Base-by-base conservation (phyloP, 2,329 filamentous ascomycete genomes). In the Talaromyces albobiverticillius region DNA sequence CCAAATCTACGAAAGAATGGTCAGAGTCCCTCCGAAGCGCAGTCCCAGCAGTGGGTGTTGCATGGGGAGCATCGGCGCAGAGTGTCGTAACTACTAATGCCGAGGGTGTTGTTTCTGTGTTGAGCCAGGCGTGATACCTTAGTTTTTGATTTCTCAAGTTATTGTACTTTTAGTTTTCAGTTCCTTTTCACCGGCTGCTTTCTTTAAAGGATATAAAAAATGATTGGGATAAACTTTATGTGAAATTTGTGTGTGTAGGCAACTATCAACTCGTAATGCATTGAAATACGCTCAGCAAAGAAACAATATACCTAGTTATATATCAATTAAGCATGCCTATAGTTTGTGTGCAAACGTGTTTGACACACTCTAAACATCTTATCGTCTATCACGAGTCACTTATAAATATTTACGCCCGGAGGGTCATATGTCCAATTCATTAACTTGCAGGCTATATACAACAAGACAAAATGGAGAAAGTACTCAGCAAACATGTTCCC, bases 1-100 rank as follows among this genome's bases (percentile, higher is more conserved):
- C 83, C 59, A 99, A 97, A 80, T 79, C 85, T 50, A 81, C 84
- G 58, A 99, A 96, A 82, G 80, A 82, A 55, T 99, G 94, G 94
- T 88, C 85, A 42, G 91, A 96, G 77, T 87, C 89, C 9, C 78
- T 96, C 61, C 82, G 87, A 64, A 90, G 83, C 67, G 89, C 87
- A 2, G 81, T 90, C 22, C 82, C 88, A 14, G 87, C 88, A 0
- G 82, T 86, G 26, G 84, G 86, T 18, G 79, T 95, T 46, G 79
- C 81, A 57, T 99, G 93, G 93, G 90, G 90, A 7, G 75, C 81
- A 22, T 80, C 83, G 47, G 93, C 88, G 10, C 85, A 85, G 70
- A 87, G 84, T 62, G 77, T 97, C 62, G 77, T 96, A 49, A 81
- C 86, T 16, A 79, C 95, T 59, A 89, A 88, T 64, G 78, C 76